These are phyloP conservation scores for Solanum rostratum DNA, from an alignment of 257 asterid genomes.

Conservation along the genomic window DNA sequence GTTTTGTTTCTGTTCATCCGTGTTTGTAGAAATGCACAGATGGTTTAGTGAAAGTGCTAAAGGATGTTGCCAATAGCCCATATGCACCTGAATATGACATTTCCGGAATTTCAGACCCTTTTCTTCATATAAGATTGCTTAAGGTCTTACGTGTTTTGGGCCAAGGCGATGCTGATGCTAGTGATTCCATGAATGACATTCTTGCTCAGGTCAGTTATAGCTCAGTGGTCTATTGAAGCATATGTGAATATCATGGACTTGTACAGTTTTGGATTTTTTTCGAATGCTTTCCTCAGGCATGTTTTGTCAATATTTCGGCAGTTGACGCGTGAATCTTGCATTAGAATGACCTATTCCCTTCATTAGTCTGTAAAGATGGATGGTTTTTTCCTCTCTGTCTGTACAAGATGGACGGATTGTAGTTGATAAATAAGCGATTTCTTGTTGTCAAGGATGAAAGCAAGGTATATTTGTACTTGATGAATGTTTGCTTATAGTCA, in stretches of 20 bases:
- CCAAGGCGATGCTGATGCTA: slow-evolving; percentile 85
- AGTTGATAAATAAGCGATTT: neutral
- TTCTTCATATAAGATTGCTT: slow-evolving; percentile 84
- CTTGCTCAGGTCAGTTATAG: slow-evolving; percentile 82
- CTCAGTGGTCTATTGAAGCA: neutral
- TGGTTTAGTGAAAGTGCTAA: slow-evolving; percentile 74
- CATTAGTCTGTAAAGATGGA: neutral
- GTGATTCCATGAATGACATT: slow-evolving; percentile 92
- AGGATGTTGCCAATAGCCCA: slow-evolving; percentile 84
- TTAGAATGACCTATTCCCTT: neutral
- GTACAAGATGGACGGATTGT: neutral
- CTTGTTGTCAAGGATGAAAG: neutral
- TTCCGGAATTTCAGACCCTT: slow-evolving; percentile 93
- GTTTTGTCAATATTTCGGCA: neutral
- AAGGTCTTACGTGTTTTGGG: slow-evolving; percentile 77
- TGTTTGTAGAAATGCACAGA: slow-evolving; percentile 74
- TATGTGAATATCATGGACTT: neutral
- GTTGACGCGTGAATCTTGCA: neutral
- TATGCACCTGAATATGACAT: slow-evolving; percentile 96
- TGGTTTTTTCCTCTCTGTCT: neutral
- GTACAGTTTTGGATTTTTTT: neutral
- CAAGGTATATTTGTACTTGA: neutral
- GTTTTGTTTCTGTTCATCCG: neutral
- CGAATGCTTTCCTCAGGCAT: neutral
- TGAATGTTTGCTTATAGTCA: neutral